Evolutionary conservation across 768 basidiomycete species (phyloP).

Genomic region (Rhizopogon vesiculosus): DNA sequence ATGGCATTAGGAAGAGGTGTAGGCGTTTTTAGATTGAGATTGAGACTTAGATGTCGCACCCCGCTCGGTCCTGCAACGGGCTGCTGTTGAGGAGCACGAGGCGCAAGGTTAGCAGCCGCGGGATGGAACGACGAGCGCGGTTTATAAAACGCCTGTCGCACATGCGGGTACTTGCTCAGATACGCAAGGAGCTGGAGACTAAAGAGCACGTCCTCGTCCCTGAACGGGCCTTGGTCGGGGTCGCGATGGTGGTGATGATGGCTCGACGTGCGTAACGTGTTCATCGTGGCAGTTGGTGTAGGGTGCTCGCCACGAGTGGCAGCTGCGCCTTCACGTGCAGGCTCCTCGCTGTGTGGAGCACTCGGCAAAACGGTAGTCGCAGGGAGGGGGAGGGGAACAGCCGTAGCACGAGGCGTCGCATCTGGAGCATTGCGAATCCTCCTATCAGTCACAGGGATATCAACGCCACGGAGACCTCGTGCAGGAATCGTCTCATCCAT

Average conservation of each 20-base stretch:
- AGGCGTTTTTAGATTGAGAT: not conserved
- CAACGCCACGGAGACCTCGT: slow-evolving; percentile 23
- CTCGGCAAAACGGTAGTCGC: slow-evolving; percentile 16
- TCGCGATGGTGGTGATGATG: slow-evolving; percentile 39
- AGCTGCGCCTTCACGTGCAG: slow-evolving; percentile 3
- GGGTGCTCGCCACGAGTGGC: slow-evolving; percentile 19
- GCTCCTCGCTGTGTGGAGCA: not conserved
- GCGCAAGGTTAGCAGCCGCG: slow-evolving; percentile 45
- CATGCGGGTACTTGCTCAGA: slow-evolving; percentile 96
- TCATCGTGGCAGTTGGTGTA: slow-evolving; percentile 9
- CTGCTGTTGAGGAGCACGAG: slow-evolving; percentile 22
- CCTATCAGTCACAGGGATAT: slow-evolving; percentile 22
- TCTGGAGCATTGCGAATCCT: slow-evolving; percentile 43
- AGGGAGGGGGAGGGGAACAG: slow-evolving; percentile 54
- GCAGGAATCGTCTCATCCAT: slow-evolving; percentile 33
- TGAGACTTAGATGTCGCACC: slow-evolving; percentile 1
- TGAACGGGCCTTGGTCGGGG: slow-evolving; percentile 61
- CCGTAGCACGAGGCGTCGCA: slow-evolving; percentile 60
- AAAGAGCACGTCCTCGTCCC: slow-evolving; percentile 91
- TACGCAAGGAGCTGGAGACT: slow-evolving; percentile 93
- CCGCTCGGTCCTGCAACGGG: slow-evolving; percentile 22
- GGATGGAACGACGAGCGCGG: slow-evolving; percentile 80
- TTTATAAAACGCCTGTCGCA: slow-evolving; percentile 93
- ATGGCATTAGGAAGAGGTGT: not conserved
- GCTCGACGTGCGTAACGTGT: slow-evolving; percentile 15